These are phyloP conservation scores for Pyrus betulifolia DNA, from an alignment of 306 rosid genomes.

Conservation along the genomic window DNA sequence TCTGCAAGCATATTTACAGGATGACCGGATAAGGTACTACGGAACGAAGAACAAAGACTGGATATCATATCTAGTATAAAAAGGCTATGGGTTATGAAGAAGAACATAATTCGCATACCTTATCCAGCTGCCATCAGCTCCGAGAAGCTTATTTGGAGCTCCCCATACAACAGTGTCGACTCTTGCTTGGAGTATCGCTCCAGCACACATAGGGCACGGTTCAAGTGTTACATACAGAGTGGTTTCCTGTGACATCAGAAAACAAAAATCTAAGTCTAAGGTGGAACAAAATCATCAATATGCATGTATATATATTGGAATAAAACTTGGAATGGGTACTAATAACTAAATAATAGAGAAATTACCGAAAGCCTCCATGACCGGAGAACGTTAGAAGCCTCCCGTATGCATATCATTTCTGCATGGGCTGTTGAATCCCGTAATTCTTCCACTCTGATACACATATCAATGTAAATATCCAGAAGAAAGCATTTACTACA, in stretches of 20 bases:
- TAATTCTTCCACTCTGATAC: conserved; percentile 79
- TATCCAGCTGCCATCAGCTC: conserved; percentile 99
- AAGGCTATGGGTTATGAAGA: too few relatives aligned
- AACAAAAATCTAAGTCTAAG: conserved; percentile 15
- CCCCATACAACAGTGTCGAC: conserved; percentile 85
- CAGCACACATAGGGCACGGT: conserved; percentile 99
- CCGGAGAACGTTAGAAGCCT: conserved; percentile 75
- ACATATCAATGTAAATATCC: conserved; percentile 15
- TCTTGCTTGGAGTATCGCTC: conserved; percentile 93
- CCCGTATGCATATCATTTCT: conserved; percentile 87
- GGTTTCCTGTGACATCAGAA: conserved; percentile 39
- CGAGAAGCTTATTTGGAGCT: conserved; percentile 98
- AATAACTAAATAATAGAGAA: conserved; percentile 14
- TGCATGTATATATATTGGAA: background rate
- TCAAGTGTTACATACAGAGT: conserved; percentile 92
- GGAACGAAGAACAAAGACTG: too few relatives aligned
- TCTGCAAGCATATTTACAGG: conserved; percentile 27
- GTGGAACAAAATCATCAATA: background rate
- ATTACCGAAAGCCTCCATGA: conserved; percentile 92
- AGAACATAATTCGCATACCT: conserved; percentile 36
- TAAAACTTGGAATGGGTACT: background rate
- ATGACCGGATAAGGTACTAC: background rate
- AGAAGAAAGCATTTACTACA: conserved; percentile 2
- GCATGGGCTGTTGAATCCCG: conserved; percentile 99
- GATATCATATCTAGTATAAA: too few relatives aligned